Evolutionary conservation across 345 rosid species (phyloP), one percentile per base, ranked within the genome.

Genomic region (Chamaenerion angustifolium): DNA sequence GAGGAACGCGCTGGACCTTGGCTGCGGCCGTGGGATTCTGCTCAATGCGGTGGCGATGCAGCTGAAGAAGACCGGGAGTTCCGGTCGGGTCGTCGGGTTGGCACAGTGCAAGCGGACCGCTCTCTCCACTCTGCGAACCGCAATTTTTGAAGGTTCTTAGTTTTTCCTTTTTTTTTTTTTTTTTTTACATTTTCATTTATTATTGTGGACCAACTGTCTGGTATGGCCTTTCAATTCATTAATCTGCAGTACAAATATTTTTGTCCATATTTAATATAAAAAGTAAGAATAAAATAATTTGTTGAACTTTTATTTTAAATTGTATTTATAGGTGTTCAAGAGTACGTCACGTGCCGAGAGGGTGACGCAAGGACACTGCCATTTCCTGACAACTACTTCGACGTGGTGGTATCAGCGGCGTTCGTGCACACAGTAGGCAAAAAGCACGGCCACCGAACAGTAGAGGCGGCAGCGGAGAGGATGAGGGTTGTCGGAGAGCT

Each of bases 391-490:
- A 76, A 80, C 70, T 90, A 80, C 51, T 86, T 87, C 56, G 98
- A 90, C 57, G 98, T 82, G 70, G 98, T 90, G 65, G 95, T 86
- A 1, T 90, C 96, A 1, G 98, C 78, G 6, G 80, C 69, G 52
- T 83, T 81, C 65, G 80, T 86, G 44, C 95, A 81, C 80, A 81
- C 85, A 0, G 78, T 83, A 31, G 37, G 37, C 18, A 84, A 92
- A 68, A 95, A 87, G 65, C 76, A 92, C 65, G 98, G 98, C 9
- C 76, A 70, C 8, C 74, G 80, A 42, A 82, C 93, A 15, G 96
- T 87, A 82, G 95, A 92, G 66, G 98, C 98, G 0, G 79, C 95
- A 2, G 96, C 95, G 11, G 98, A 92, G 81, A 67, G 96, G 57
- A 77, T 70, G 66, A 78, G 96, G 63, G 96, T 76, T 18, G 35